phyloP scores from a whole-genome alignment of 768 basidiomycete genomes.

The Guyanaporus albipodus region DNA sequence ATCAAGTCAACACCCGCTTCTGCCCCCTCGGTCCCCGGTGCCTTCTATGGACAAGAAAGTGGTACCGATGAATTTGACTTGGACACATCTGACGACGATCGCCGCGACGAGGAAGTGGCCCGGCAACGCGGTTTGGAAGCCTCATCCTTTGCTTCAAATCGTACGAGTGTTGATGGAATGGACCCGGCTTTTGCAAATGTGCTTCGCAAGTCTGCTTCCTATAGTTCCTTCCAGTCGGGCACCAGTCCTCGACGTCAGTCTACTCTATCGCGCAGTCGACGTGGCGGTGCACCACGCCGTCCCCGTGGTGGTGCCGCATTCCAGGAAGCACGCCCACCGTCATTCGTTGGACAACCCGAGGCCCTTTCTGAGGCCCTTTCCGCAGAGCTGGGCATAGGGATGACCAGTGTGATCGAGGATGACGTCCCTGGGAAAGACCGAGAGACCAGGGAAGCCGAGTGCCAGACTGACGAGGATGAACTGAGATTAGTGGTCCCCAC shows the following conservation, averaged over 20 bases:
- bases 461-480: constrained; percentile 57
- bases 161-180: constrained; percentile 80
- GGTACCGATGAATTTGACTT: constrained; percentile 18
- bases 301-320: constrained; percentile 64
- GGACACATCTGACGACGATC: constrained; percentile 23
- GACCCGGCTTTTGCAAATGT: constrained; percentile 82
- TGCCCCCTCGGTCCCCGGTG: constrained; percentile 33
- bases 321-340: constrained; percentile 66
- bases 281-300: constrained; percentile 51
- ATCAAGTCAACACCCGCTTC: constrained; percentile 25
- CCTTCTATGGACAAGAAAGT: constrained; percentile 23
- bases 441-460: constrained; percentile 58
- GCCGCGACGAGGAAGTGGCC: constrained; percentile 22
- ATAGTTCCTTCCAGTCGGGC: constrained; percentile 40
- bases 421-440: constrained; percentile 40
- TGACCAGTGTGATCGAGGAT: constrained; percentile 40
- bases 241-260: constrained; percentile 62
- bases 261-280: constrained; percentile 45
- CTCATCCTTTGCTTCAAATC: constrained; percentile 48
- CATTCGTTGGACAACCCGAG: constrained; percentile 68
- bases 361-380: constrained; percentile 70
- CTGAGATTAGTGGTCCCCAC: constrained; percentile 28
- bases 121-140: constrained; percentile 26
- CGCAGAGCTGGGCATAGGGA: constrained; percentile 54
- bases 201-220: constrained; percentile 51